phyloP scores from a whole-genome alignment of 371 early-diverging fungal genomes.

The Modicella reniformis region DNA sequence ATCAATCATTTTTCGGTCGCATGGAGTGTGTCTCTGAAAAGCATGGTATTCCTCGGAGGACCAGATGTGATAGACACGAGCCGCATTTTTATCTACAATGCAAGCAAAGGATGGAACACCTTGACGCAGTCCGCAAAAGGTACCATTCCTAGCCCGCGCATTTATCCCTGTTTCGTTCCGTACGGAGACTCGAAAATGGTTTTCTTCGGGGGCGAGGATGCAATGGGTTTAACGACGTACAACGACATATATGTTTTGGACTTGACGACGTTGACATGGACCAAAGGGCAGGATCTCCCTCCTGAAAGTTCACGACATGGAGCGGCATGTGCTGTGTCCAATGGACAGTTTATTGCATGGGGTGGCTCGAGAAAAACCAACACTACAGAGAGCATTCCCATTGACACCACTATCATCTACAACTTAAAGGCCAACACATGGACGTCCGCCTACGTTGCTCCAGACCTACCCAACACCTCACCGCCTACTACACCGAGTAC shows the following conservation, averaged over 20 bases:
- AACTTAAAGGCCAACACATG: background rate
- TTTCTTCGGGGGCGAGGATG: constrained; percentile 20
- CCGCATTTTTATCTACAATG: background rate
- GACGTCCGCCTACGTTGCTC: background rate
- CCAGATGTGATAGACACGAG: no score
- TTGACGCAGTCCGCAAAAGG: background rate
- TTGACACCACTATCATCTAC: background rate
- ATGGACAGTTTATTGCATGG: constrained; percentile 21
- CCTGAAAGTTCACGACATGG: background rate
- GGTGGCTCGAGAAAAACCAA: constrained; percentile 4
- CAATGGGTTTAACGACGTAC: background rate
- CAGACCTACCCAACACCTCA: no score
- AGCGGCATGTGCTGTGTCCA: constrained; percentile 25
- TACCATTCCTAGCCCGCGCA: no score
- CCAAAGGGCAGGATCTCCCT: constrained; percentile 3
- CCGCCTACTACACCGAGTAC: background rate
- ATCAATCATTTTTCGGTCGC: background rate
- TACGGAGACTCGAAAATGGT: constrained; percentile 22
- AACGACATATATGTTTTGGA: constrained; percentile 25
- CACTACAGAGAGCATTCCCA: no score
- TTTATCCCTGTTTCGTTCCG: constrained; percentile 12
- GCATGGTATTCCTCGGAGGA: background rate
- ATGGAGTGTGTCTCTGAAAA: background rate
- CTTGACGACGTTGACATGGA: constrained; percentile 21
- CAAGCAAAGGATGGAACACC: background rate